These are phyloP conservation scores for Dothistroma septosporum DNA, from an alignment of 2,329 filamentous ascomycete species.

Conservation along the genomic window DNA sequence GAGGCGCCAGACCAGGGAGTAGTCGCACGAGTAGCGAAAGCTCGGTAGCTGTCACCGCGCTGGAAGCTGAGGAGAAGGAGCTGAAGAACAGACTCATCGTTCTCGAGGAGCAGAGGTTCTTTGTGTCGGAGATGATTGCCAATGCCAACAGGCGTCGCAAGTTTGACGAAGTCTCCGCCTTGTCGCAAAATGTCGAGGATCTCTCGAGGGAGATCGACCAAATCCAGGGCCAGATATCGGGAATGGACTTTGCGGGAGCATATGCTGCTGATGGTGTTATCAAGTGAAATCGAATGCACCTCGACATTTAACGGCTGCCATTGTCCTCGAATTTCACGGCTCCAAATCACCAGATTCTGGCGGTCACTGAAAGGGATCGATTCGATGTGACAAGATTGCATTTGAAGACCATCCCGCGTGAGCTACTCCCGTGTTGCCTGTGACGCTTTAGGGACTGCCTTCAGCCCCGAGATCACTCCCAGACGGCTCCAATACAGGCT, in stretches of 20 bases:
- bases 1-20: slow-evolving; percentile 37
- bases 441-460: too few species aligned
- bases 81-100: slow-evolving; percentile 75
- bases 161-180: slow-evolving; percentile 79
- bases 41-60: slow-evolving; percentile 50
- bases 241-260: slow-evolving; percentile 38
- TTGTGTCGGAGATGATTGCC: slow-evolving; percentile 80
- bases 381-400: too few species aligned
- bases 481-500: too few species aligned
- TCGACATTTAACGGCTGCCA: not conserved
- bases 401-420: too few species aligned
- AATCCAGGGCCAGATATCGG: slow-evolving; percentile 32
- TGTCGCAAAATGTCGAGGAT: slow-evolving; percentile 78
- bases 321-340: too few species aligned
- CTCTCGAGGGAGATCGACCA: slow-evolving; percentile 70
- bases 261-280: slow-evolving; percentile 30
- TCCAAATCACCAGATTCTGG: too few species aligned
- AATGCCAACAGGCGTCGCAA: slow-evolving; percentile 70
- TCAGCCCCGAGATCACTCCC: too few species aligned
- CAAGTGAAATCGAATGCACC: slow-evolving; percentile 22
- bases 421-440: too few species aligned
- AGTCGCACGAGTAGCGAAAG: slow-evolving; percentile 50
- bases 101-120: slow-evolving; percentile 84
- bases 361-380: too few species aligned
- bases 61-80: slow-evolving; percentile 81